These are phyloP conservation scores for Echites panduratus DNA, from an alignment of 257 asterid genomes.

Conservation along the genomic window DNA sequence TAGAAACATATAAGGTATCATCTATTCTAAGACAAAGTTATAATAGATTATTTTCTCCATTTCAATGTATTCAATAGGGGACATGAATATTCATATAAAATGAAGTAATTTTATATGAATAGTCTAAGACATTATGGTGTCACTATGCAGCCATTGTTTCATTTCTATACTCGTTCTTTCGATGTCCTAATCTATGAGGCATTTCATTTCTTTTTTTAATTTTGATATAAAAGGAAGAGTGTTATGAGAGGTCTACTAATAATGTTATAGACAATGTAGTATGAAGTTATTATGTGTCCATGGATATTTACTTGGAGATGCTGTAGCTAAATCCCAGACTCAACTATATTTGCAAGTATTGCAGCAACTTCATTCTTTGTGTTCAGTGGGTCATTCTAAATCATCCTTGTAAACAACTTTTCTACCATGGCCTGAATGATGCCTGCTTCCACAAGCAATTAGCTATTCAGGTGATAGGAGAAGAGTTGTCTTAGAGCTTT, in stretches of 20 bases:
- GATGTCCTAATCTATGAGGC: neutral
- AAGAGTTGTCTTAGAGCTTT: constrained; percentile 62
- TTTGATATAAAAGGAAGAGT: neutral
- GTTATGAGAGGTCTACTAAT: constrained; percentile 7
- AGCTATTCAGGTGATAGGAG: constrained; percentile 40
- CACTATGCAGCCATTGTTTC: constrained; percentile 16
- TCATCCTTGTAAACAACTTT: constrained; percentile 49
- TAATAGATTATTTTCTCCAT: neutral
- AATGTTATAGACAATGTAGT: constrained; percentile 58
- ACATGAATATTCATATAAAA: neutral
- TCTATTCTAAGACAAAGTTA: neutral
- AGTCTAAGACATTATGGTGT: constrained; percentile 46
- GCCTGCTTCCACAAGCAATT: constrained; percentile 51
- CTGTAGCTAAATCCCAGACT: constrained; percentile 51
- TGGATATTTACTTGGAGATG: constrained; percentile 40
- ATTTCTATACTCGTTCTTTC: neutral
- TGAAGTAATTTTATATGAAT: neutral
- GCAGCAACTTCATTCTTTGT: constrained; percentile 55
- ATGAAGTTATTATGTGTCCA: constrained; percentile 64
- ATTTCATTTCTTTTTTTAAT: neutral
- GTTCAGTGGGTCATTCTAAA: constrained; percentile 36
- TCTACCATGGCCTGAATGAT: constrained; percentile 50
- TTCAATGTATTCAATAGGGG: neutral
- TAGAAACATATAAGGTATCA: neutral
- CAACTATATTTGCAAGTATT: constrained; percentile 65